Evolutionary conservation across 176 grass and related monocot genomes (phyloP).

Genomic region (Carex parvula): DNA sequence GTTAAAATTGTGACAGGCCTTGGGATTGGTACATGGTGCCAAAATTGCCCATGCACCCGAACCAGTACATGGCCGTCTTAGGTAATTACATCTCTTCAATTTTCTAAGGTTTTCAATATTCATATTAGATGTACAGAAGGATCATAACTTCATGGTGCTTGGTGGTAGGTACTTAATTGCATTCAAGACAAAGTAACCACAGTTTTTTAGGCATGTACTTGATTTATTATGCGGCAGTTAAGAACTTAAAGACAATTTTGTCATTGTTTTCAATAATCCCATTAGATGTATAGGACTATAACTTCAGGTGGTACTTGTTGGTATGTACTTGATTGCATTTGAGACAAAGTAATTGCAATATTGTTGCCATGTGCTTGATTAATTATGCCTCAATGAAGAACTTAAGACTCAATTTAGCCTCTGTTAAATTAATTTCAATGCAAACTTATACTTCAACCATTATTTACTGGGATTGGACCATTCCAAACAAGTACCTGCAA

Average conservation of each 20-base stretch:
- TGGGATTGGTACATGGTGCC: slow-evolving; percentile 89
- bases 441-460: background rate
- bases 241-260: background rate
- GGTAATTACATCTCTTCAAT: slow-evolving; percentile 35
- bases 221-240: background rate
- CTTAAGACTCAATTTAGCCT: background rate
- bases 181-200: background rate
- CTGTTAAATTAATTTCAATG: background rate
- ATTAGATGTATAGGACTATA: background rate
- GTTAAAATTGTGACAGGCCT: slow-evolving; percentile 44
- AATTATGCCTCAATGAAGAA: background rate
- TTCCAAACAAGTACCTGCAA: background rate
- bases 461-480: background rate
- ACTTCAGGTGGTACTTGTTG: background rate
- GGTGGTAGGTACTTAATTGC: background rate
- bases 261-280: background rate
- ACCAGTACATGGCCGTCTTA: slow-evolving; percentile 84
- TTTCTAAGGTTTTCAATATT: background rate
- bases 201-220: background rate
- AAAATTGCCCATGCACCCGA: slow-evolving; percentile 75
- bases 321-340: background rate
- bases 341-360: background rate
- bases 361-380: background rate
- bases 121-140: background rate
- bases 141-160: background rate